A percentile compares a stretch with the other conserved stretches of the same genome.
phyloP scores from a whole-genome alignment of 805 yeast genomes.

The Lipomyces japonicus region DNA sequence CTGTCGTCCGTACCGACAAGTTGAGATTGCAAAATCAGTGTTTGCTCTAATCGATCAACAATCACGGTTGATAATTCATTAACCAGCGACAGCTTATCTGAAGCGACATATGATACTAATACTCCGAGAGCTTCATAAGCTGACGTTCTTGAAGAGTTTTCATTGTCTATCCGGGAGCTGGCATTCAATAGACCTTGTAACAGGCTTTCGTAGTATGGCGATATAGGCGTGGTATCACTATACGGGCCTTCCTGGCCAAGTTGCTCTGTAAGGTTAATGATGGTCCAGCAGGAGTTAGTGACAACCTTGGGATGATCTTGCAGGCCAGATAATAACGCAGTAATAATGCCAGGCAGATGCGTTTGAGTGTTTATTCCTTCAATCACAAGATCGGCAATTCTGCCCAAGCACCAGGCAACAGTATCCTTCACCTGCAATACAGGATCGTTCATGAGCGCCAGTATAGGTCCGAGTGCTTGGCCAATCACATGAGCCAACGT shows the following conservation, averaged over 20 bases:
- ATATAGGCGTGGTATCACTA: conserved; percentile 55
- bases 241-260: conserved; percentile 51
- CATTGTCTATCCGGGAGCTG: conserved; percentile 73
- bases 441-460: conserved; percentile 68
- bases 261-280: conserved; percentile 88
- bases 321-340: conserved; percentile 74
- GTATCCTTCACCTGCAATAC: conserved; percentile 88
- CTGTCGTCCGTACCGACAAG: conserved; percentile 65
- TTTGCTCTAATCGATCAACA: conserved; percentile 64
- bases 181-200: conserved; percentile 68
- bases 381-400: conserved; percentile 83
- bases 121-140: conserved; percentile 91
- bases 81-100: conserved; percentile 63
- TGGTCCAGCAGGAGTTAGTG: conserved; percentile 97
- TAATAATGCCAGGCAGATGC: conserved; percentile 66
- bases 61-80: conserved; percentile 72
- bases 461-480: conserved; percentile 79
- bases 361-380: conserved; percentile 65
- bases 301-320: conserved; percentile 88
- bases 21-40: conserved; percentile 58
- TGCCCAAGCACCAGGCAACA: conserved; percentile 97
- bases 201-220: conserved; percentile 65
- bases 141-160: conserved; percentile 85
- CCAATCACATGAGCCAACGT: conserved; percentile 64
- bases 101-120: conserved; percentile 70